These are phyloP conservation scores for Russula vinacea DNA, from an alignment of 768 basidiomycete genomes.

Conservation along the genomic window DNA sequence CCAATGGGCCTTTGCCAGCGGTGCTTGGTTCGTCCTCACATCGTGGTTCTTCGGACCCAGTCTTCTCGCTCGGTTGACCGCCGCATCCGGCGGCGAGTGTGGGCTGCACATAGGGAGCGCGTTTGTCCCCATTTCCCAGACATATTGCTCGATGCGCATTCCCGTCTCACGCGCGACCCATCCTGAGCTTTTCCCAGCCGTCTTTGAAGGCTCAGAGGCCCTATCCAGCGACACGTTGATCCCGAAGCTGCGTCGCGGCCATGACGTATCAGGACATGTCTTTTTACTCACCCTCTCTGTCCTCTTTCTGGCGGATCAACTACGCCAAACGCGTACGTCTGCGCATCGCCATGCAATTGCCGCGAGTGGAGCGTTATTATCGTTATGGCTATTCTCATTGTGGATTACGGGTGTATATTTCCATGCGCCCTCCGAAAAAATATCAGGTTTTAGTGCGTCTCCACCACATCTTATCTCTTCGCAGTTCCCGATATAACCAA, in stretches of 20 bases:
- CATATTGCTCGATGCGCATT: conserved; percentile 53
- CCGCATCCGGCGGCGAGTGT: conserved; percentile 73
- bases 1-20: conserved; percentile 58
- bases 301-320: conserved; percentile 76
- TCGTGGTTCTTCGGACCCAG: conserved; percentile 88
- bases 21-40: conserved; percentile 71
- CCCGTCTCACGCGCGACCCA: conserved; percentile 58
- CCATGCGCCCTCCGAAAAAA: conserved; percentile 84
- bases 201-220: conserved; percentile 38
- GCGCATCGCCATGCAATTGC: conserved; percentile 49
- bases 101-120: conserved; percentile 49
- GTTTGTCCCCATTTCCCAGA: conserved; percentile 50
- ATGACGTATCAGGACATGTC: conserved; percentile 92
- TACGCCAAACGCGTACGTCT: conserved; percentile 49
- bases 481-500: neutral
- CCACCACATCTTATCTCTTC: neutral
- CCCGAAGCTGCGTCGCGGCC: conserved; percentile 73
- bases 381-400: conserved; percentile 68
- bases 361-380: conserved; percentile 48
- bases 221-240: conserved; percentile 36
- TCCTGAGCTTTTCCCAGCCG: conserved; percentile 55
- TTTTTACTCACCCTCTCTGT: conserved; percentile 81
- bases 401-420: conserved; percentile 87
- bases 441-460: conserved; percentile 76
- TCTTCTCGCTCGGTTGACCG: conserved; percentile 61